phyloP scores from a whole-genome alignment of 2,329 filamentous ascomycete genomes.

The Beauveria caledonica region DNA sequence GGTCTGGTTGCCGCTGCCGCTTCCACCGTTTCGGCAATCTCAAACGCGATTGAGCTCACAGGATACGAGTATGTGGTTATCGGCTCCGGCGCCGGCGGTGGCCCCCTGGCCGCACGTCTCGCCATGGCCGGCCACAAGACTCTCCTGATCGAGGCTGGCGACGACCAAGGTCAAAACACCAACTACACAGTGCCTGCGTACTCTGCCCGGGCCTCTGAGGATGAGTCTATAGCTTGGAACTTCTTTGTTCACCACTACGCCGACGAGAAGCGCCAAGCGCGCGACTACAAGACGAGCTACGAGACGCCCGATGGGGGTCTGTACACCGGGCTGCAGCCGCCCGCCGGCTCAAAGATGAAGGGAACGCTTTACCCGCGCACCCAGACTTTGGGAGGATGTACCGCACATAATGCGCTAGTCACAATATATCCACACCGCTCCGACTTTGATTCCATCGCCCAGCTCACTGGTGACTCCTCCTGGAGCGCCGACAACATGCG shows the following conservation, averaged over 20 bases:
- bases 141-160: slow-evolving; percentile 53
- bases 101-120: slow-evolving; percentile 48
- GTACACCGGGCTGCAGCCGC: slow-evolving; percentile 47
- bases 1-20: slow-evolving; percentile 15
- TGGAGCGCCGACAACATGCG: slow-evolving; percentile 52
- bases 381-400: slow-evolving; percentile 49
- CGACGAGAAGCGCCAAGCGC: slow-evolving; percentile 41
- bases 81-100: slow-evolving; percentile 51
- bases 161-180: slow-evolving; percentile 41
- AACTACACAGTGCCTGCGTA: slow-evolving; percentile 48
- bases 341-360: slow-evolving; percentile 39
- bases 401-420: slow-evolving; percentile 47
- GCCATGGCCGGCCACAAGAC: slow-evolving; percentile 52
- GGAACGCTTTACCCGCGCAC: slow-evolving; percentile 52
- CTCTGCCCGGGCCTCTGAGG: slow-evolving; percentile 45
- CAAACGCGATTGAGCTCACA: slow-evolving; percentile 19
- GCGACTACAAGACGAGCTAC: slow-evolving; percentile 53
- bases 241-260: slow-evolving; percentile 57
- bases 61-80: slow-evolving; percentile 56
- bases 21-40: slow-evolving; percentile 11
- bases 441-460: slow-evolving; percentile 45
- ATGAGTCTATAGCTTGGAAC: slow-evolving; percentile 50
- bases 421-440: slow-evolving; percentile 42
- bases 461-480: slow-evolving; percentile 45
- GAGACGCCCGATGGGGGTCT: slow-evolving; percentile 38